Percentiles rank a stretch among this genome's conserved stretches.
These are phyloP conservation scores for Endoconidiophora laricicola DNA, from an alignment of 2,329 filamentous ascomycete species.

Conservation along the genomic window DNA sequence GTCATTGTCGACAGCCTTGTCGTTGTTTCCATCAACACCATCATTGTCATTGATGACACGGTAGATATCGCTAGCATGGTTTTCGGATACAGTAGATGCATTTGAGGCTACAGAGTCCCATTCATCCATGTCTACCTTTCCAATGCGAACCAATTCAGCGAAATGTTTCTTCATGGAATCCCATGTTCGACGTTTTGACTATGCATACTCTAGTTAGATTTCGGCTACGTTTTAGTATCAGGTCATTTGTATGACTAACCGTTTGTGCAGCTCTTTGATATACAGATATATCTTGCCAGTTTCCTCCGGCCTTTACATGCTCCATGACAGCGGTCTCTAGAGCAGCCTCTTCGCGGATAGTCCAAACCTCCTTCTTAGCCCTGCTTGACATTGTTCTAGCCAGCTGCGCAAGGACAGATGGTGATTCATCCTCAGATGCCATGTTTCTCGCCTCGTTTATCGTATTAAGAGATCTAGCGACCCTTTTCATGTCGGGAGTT, in stretches of 20 bases:
- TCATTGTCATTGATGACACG: not conserved
- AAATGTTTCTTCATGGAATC: conserved; percentile 8
- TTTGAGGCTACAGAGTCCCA: conserved; percentile 6
- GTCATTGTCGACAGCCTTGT: not conserved
- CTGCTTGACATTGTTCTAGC: conserved; percentile 7
- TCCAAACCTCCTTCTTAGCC: conserved; percentile 8
- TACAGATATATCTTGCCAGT: conserved; percentile 11
- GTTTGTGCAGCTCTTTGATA: conserved; percentile 11
- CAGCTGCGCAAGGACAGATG: conserved; percentile 8
- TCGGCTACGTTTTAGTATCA: not conserved
- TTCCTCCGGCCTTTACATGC: conserved; percentile 12
- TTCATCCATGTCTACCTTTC: conserved; percentile 10
- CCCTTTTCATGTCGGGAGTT: not conserved
- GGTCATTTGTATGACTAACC: conserved; percentile 2
- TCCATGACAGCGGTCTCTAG: conserved; percentile 9
- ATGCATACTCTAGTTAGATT: not conserved
- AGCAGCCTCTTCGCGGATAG: conserved; percentile 3
- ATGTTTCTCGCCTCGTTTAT: too few species aligned
- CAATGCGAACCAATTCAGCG: conserved; percentile 5
- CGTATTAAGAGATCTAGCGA: not conserved
- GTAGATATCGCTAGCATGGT: not conserved
- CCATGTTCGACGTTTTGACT: conserved; percentile 6
- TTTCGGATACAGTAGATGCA: not conserved
- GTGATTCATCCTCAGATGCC: conserved; percentile 7
- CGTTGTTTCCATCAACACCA: not conserved